Percentiles rank a stretch among this genome's conserved stretches.
Conservation (phyloP, 2,329 filamentous ascomycete genomes). For the Parascedosporium putredinis region DNA sequence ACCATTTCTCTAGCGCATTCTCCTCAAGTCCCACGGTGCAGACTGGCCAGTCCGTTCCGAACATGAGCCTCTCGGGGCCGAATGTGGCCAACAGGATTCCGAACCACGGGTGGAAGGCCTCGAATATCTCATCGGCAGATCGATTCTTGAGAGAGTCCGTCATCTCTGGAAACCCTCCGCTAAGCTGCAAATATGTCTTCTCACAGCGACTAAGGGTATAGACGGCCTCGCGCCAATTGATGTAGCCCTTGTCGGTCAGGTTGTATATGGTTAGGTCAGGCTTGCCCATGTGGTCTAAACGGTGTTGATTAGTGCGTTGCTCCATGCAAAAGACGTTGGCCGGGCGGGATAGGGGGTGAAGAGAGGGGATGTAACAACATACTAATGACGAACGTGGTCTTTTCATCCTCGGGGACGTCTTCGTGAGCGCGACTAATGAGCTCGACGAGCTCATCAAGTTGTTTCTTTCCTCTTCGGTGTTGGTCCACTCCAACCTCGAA, state of each 20-base stretch:
- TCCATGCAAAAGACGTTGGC: no score
- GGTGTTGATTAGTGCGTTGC: no score
- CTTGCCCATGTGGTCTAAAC: constrained; percentile 81
- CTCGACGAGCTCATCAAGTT: constrained; percentile 59
- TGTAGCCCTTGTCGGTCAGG: constrained; percentile 46
- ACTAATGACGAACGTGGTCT: constrained; percentile 62
- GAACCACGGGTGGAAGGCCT: constrained; percentile 59
- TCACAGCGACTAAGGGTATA: constrained; percentile 53
- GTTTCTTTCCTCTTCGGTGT: constrained; percentile 62
- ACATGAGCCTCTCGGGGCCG: constrained; percentile 66
- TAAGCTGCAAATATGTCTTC: constrained; percentile 83
- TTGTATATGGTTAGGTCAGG: constrained; percentile 61
- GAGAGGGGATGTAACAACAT: constrained; percentile 22
- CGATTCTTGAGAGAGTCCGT: constrained; percentile 40
- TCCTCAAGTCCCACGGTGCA: constrained; percentile 50
- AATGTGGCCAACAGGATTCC: constrained; percentile 63
- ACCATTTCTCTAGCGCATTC: constrained; percentile 68
- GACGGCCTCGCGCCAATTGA: constrained; percentile 60
- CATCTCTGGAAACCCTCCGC: constrained; percentile 75
- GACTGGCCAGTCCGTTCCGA: constrained; percentile 89
- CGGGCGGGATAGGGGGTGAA: background rate
- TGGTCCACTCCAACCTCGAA: constrained; percentile 85
- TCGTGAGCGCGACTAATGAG: constrained; percentile 60
- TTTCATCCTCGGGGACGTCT: constrained; percentile 46
- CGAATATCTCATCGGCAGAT: constrained; percentile 47